A percentile compares a stretch with the other conserved stretches of the same genome.
Conservation (phyloP, 768 basidiomycete genomes). For the Guyanaporus albipodus region DNA sequence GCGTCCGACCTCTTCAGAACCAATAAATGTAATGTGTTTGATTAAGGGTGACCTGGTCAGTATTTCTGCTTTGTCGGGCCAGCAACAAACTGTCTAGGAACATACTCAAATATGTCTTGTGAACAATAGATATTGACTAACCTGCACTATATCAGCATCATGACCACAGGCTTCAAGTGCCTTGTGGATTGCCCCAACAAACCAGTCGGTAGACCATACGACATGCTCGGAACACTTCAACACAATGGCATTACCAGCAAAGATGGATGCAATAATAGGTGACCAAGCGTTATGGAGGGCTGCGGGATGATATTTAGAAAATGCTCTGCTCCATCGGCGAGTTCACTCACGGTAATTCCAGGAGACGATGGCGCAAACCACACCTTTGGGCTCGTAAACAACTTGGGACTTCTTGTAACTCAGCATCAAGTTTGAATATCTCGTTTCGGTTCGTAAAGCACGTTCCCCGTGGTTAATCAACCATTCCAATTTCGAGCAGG, state of each 20-base stretch:
- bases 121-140: slow-evolving; percentile 21
- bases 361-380: slow-evolving; percentile 88
- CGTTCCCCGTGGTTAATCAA: slow-evolving; percentile 81
- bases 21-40: slow-evolving; percentile 94
- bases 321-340: neutral
- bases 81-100: slow-evolving; percentile 73
- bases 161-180: slow-evolving; percentile 82
- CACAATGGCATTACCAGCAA: slow-evolving; percentile 86
- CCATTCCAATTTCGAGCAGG: slow-evolving; percentile 93
- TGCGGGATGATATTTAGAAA: slow-evolving; percentile 29
- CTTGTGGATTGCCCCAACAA: slow-evolving; percentile 70
- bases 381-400: slow-evolving; percentile 87
- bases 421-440: slow-evolving; percentile 64
- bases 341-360: slow-evolving; percentile 83
- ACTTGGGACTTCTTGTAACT: slow-evolving; percentile 76
- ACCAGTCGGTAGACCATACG: slow-evolving; percentile 86
- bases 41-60: slow-evolving; percentile 76
- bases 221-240: slow-evolving; percentile 93
- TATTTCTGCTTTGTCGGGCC: slow-evolving; percentile 79
- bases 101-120: slow-evolving; percentile 5
- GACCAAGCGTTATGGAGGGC: slow-evolving; percentile 94
- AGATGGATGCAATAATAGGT: slow-evolving; percentile 86
- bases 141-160: slow-evolving; percentile 87
- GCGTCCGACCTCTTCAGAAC: slow-evolving; percentile 74
- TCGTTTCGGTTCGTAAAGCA: slow-evolving; percentile 66